Conservation (phyloP, 1,139 yeast genomes). For the Geotrichum siamense region DNA sequence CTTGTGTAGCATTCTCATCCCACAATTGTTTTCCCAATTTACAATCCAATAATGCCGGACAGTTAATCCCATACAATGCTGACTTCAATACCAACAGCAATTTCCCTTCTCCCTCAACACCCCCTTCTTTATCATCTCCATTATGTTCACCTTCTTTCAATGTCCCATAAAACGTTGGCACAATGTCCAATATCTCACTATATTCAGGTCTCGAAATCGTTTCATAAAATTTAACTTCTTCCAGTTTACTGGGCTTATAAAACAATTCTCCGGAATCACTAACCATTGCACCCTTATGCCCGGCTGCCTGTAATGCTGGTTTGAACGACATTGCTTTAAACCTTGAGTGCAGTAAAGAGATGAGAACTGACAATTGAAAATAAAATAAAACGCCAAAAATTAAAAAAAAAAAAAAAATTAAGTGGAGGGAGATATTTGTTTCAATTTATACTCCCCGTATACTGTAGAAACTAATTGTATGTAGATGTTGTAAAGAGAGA, state of each 20-base stretch:
- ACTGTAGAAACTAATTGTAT: too few relatives aligned
- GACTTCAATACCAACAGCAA: slow-evolving; percentile 15
- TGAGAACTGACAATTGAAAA: too few relatives aligned
- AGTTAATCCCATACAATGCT: slow-evolving; percentile 41
- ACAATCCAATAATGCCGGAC: slow-evolving; percentile 74
- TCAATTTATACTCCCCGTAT: too few relatives aligned
- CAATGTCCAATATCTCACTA: slow-evolving; percentile 25
- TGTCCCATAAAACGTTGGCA: slow-evolving; percentile 40
- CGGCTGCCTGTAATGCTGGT: slow-evolving; percentile 60
- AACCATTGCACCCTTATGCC: slow-evolving; percentile 74
- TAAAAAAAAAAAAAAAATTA: too few relatives aligned
- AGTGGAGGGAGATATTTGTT: too few relatives aligned
- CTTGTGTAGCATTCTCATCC: slow-evolving; percentile 53
- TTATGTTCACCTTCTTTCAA: slow-evolving; percentile 23
- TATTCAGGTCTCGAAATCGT: slow-evolving; percentile 24
- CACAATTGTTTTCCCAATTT: slow-evolving; percentile 69
- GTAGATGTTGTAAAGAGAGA: too few relatives aligned
- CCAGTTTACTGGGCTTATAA: slow-evolving; percentile 56
- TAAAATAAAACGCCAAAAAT: too few relatives aligned
- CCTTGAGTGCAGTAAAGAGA: too few relatives aligned
- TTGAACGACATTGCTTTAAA: too few relatives aligned
- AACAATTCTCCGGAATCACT: slow-evolving; percentile 58
- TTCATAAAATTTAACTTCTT: slow-evolving; percentile 67
- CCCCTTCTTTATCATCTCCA: background rate
- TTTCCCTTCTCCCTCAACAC: slow-evolving; percentile 11